Evolutionary conservation across 345 rosid genomes (phyloP), one percentile per base, ranked within the genome.

Genomic region (Fremontodendron californicum): DNA sequence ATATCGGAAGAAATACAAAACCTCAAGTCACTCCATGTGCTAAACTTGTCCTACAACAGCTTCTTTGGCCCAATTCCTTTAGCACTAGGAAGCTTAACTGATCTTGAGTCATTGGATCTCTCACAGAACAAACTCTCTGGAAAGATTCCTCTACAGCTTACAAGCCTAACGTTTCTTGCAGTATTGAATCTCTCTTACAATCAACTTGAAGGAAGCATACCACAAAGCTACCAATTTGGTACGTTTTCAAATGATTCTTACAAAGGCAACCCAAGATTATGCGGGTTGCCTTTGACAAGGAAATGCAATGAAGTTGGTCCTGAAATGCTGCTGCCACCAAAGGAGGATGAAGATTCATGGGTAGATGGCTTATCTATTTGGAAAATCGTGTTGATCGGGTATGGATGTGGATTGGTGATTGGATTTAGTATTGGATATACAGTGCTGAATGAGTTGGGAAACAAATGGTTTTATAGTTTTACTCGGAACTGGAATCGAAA

Each of bases 121-220:
- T 79, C 82, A 0, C 31, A 12, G 0, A 83, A 83, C 71, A 39
- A 69, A 21, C 63, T 83, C 12, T 74, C 71, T 0, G 77, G 86
- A 2, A 51, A 73, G 23, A 82, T 82, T 16, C 82, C 82, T 54
- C 71, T 0, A 13, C 15, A 65, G 31, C 73, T 82, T 39, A 37
- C 40, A 45, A 42, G n/a, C 2, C 61, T 46, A 6, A 48, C 31
- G 4, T 78, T 71, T n/a, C 75, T 77, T 0, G 39, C 1, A n/a
- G 11, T 15, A n/a, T 0, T 68, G 5, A 69, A 69, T 5, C 57
- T 69, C 0, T 69, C 73, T 45, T 45, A 72, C 33, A 72, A 72
- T 27, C 62, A 71, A 6, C 78, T 75, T 12, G 40, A 60, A 5
- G 71, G 78, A 27, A 60, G 19, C 43, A 75, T 75, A 33, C 72